Conservation (phyloP, 2,329 filamentous ascomycete genomes). For the Fulvia fulva region DNA sequence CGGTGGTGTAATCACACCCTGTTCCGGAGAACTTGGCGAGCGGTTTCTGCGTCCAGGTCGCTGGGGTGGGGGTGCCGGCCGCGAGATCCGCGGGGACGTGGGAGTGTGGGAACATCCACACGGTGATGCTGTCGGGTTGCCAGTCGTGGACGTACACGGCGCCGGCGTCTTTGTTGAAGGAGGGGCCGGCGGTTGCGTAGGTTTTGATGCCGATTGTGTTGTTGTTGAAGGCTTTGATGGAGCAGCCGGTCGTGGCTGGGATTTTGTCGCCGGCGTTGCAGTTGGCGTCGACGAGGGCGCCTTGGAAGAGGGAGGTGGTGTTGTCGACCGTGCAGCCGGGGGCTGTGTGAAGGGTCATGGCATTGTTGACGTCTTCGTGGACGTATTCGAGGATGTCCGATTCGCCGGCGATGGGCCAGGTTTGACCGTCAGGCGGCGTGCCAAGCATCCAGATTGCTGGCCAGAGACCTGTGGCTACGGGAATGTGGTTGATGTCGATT, state of each 20-base stretch:
- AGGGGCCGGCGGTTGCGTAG: conserved; percentile 41
- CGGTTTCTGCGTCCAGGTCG: conserved; percentile 62
- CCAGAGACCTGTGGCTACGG: conserved; percentile 50
- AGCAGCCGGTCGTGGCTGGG: conserved; percentile 44
- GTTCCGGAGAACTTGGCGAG: conserved; percentile 61
- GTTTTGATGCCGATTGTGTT: conserved; percentile 39
- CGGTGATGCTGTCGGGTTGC: conserved; percentile 65
- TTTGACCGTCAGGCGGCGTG: conserved; percentile 19
- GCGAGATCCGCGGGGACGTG: conserved; percentile 62
- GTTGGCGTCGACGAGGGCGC: conserved; percentile 26
- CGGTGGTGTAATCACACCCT: conserved; percentile 65
- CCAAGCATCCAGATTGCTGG: conserved; percentile 46
- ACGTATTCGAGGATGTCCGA: conserved; percentile 50
- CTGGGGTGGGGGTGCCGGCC: conserved; percentile 58
- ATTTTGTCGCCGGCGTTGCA: conserved; percentile 27
- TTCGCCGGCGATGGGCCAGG: conserved; percentile 41
- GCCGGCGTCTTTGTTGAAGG: conserved; percentile 49
- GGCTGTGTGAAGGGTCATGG: conserved; percentile 47
- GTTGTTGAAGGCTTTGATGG: conserved; percentile 47
- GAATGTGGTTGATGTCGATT: conserved; percentile 50
- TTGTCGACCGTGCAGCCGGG: conserved; percentile 41
- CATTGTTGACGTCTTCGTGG: conserved; percentile 40
- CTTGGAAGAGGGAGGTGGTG: conserved; percentile 28
- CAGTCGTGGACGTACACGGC: conserved; percentile 54
- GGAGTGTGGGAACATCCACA: conserved; percentile 79